These are phyloP conservation scores for Penicillium sp. DNA, from an alignment of 2,329 filamentous ascomycete genomes.

Conservation along the genomic window DNA sequence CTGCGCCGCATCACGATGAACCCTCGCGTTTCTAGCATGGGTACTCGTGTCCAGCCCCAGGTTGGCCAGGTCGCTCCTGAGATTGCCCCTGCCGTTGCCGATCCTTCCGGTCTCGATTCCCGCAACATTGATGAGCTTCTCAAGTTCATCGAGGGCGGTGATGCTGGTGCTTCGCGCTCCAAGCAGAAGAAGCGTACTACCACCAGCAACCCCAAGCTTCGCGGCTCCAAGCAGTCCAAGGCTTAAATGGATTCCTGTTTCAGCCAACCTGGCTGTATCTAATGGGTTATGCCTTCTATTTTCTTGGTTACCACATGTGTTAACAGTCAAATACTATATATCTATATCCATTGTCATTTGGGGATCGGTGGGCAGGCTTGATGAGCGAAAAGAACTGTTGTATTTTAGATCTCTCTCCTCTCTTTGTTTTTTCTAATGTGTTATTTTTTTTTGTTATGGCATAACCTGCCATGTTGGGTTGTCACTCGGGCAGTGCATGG, in stretches of 20 bases:
- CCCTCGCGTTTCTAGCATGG: conserved; percentile 56
- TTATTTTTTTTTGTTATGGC: conserved; percentile 10
- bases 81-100: conserved; percentile 38
- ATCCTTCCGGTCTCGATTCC: conserved; percentile 60
- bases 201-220: conserved; percentile 46
- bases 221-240: conserved; percentile 44
- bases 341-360: conserved; percentile 23
- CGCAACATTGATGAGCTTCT: conserved; percentile 91
- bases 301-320: conserved; percentile 29
- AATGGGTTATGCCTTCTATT: conserved; percentile 14
- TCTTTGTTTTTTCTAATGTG: conserved; percentile 24
- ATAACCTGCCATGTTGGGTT: conserved; percentile 25
- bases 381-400: conserved; percentile 31
- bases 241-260: conserved; percentile 24
- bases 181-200: conserved; percentile 49
- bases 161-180: conserved; percentile 40
- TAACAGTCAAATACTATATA: conserved; percentile 30
- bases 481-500: conserved; percentile 33
- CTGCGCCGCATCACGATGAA: conserved; percentile 72
- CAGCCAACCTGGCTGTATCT: conserved; percentile 11
- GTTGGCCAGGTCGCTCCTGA: conserved; percentile 61
- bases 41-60: conserved; percentile 62
- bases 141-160: conserved; percentile 84
- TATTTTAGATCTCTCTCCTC: conserved; percentile 41
- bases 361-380: conserved; percentile 26